A percentile compares a stretch with the other conserved stretches of the same genome.
Conservation (phyloP, 2,329 filamentous ascomycete species). For the Venturia oleaginea region DNA sequence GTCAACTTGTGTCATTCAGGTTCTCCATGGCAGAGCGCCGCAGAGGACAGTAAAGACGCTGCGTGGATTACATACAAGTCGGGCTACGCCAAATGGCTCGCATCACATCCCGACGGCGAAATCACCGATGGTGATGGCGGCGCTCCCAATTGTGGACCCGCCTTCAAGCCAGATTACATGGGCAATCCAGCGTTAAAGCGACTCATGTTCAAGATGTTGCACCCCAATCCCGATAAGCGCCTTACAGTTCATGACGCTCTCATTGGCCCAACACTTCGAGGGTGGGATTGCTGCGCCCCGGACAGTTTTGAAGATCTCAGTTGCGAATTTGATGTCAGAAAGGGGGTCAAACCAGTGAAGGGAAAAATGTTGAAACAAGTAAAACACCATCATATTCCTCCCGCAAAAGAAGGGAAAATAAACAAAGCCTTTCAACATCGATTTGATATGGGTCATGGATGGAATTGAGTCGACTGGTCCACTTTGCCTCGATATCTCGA, state of each 20-base stretch:
- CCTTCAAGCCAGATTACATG: conserved; percentile 49
- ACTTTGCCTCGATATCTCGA: not conserved
- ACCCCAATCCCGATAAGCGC: conserved; percentile 65
- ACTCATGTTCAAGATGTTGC: conserved; percentile 70
- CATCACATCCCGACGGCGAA: conserved; percentile 40
- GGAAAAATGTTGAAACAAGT: conserved; percentile 29
- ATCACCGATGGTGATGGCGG: conserved; percentile 33
- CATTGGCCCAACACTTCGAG: conserved; percentile 62
- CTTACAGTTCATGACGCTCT: conserved; percentile 61
- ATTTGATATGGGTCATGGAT: conserved; percentile 32
- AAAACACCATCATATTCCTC: conserved; percentile 38
- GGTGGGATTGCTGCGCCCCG: conserved; percentile 68
- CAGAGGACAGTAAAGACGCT: conserved; percentile 31
- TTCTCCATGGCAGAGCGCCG: conserved; percentile 65
- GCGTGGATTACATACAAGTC: conserved; percentile 56
- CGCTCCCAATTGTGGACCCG: conserved; percentile 55
- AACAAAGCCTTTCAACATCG: conserved; percentile 28
- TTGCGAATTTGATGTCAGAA: conserved; percentile 49
- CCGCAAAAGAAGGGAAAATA: conserved; percentile 27
- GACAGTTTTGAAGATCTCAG: conserved; percentile 59
- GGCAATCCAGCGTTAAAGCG: conserved; percentile 61
- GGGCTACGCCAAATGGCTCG: conserved; percentile 62
- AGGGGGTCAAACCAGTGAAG: conserved; percentile 25
- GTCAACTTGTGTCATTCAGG: conserved; percentile 65
- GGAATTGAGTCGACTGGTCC: conserved; percentile 5